Evolutionary conservation across 2,329 filamentous ascomycete genomes (phyloP).

Genomic region (Amauroascus niger): DNA sequence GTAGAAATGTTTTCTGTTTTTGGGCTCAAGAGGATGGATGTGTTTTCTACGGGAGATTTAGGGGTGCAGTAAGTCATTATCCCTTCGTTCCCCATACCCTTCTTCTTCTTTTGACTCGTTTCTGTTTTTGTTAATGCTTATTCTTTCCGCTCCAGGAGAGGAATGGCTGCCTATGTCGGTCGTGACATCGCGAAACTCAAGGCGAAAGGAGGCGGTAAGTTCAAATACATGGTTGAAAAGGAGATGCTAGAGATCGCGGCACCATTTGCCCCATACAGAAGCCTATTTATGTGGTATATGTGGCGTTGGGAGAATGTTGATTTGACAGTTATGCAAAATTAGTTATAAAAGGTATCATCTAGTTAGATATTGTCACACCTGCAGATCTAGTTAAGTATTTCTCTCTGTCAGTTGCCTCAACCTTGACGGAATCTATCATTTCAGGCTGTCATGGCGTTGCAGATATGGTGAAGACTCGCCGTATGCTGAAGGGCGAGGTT

Average conservation of each 20-base stretch:
- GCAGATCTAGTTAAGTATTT: too few relatives aligned
- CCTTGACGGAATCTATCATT: too few relatives aligned
- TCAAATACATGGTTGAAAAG: constrained; percentile 93
- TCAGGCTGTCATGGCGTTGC: too few relatives aligned
- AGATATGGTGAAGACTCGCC: too few relatives aligned
- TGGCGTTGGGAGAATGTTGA: constrained; percentile 79
- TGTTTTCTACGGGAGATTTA: constrained; percentile 84
- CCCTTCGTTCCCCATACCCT: neutral
- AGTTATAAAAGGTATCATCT: neutral
- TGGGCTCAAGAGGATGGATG: constrained; percentile 84
- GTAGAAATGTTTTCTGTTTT: constrained; percentile 99
- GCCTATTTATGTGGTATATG: constrained; percentile 98
- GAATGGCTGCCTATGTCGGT: constrained; percentile 81
- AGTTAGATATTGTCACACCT: too few relatives aligned
- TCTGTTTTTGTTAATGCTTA: constrained; percentile 1
- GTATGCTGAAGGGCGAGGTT: neutral
- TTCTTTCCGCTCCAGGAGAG: constrained; percentile 43
- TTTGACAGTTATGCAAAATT: constrained; percentile 43
- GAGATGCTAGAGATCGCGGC: constrained; percentile 81
- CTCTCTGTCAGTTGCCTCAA: too few relatives aligned
- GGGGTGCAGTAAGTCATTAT: constrained; percentile 68
- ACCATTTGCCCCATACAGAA: constrained; percentile 75
- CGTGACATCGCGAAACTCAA: constrained; percentile 78
- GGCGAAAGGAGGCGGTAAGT: constrained; percentile 69
- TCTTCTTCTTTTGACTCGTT: neutral